These are phyloP conservation scores for Penicillium samsonianum DNA, from an alignment of 495 filamentous ascomycete genomes.

Conservation along the genomic window DNA sequence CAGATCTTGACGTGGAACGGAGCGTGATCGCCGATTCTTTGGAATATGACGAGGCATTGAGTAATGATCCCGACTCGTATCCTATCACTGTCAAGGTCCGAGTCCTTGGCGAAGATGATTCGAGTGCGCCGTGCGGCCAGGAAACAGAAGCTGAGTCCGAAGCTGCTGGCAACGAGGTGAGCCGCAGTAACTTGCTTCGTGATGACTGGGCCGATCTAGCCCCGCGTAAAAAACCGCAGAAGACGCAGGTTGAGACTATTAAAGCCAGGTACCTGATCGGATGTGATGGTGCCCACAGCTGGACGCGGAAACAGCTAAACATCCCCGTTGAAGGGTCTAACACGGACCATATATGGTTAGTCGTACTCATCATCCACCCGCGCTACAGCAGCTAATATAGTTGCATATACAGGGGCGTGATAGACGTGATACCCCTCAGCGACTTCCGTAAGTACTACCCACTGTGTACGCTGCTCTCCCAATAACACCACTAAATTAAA, in stretches of 20 bases:
- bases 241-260: conserved; percentile 43
- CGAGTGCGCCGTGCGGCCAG: conserved; percentile 20
- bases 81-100: conserved; percentile 54
- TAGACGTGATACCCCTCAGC: conserved; percentile 66
- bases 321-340: conserved; percentile 58
- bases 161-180: conserved; percentile 45
- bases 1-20: conserved; percentile 51
- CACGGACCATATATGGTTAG: conserved; percentile 61
- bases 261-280: conserved; percentile 67
- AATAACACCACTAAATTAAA: not conserved
- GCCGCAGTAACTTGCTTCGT: conserved; percentile 48
- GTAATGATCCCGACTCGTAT: conserved; percentile 49
- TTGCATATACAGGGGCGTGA: conserved; percentile 43
- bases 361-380: not conserved
- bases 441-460: conserved; percentile 53
- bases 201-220: conserved; percentile 61
- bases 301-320: conserved; percentile 58
- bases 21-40: conserved; percentile 50
- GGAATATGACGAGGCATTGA: conserved; percentile 42
- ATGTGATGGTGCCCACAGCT: conserved; percentile 65
- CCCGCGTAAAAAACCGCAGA: conserved; percentile 30
- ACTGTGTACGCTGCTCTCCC: not conserved
- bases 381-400: conserved; percentile 3
- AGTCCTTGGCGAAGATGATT: conserved; percentile 47
- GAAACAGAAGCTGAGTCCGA: not conserved